Evolutionary conservation across 2,329 filamentous ascomycete genomes (phyloP), one percentile per base, ranked within the genome.

Genomic region (Aspergillus sergii): DNA sequence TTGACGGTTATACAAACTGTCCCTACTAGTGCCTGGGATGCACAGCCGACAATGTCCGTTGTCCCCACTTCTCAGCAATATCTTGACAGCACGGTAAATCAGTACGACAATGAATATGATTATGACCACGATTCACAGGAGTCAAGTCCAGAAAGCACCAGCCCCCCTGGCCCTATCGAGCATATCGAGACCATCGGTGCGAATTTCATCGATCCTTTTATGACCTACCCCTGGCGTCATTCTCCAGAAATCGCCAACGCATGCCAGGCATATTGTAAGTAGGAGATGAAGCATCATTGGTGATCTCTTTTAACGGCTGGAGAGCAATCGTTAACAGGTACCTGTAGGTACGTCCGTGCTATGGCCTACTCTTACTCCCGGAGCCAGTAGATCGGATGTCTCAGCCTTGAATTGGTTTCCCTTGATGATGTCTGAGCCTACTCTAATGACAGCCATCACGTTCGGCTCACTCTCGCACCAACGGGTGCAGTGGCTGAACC

Each of bases 401-500:
- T 50, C 59, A 9, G 65, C 69, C 28, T 58, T 57, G 39, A 66
- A 41, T 34, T 77, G 74, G 74, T 74, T 76, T 46, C 69, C 73
- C 7, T 66, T 77, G 14, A 71, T 74, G 1, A 59, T 75, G 32
- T 64, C 67, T 1, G 72, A 76, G 41, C 69, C 69, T 0, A 70
- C 71, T 6, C 61, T 77, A 21, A 76, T 75, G 28, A 73, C 70
- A 2, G 73, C 75, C 3, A 74, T 77, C 58, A 64, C 76, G 50
- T 75, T 71, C 55, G 72, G 71, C 3, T 70, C 75, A 0, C 63
- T 77, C 2, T 76, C 73, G 21, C 75, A 77, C 43, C 72, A 73
- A 45, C 72, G 73, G 23, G 71, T 74, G 7, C 71, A 73, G 48
- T 74, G 70, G 66, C 30, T 73, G 41, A 75, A 75, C 21, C 60